Conservation (phyloP, 2,329 filamentous ascomycete species). For the Blumeriella jaapii region DNA sequence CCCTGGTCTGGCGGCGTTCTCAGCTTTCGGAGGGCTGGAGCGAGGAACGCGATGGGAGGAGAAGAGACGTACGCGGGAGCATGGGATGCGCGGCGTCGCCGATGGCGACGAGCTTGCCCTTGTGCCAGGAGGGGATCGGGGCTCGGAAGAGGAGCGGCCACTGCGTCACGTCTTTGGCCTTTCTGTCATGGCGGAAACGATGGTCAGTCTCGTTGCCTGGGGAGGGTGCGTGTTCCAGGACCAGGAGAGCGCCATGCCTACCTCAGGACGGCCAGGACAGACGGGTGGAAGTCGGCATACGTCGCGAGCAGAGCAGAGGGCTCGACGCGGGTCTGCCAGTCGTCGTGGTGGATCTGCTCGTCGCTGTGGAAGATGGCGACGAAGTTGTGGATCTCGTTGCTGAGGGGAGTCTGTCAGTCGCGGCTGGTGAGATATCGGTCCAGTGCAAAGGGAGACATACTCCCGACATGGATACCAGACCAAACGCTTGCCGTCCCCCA, state of each 20-base stretch:
- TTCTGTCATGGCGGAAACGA: too few species aligned
- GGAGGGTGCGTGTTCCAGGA: conserved; percentile 33
- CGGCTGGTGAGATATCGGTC: too few species aligned
- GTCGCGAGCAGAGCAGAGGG: conserved; percentile 29
- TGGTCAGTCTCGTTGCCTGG: too few species aligned
- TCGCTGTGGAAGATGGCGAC: conserved; percentile 41
- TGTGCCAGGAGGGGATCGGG: conserved; percentile 35
- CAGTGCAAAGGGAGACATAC: too few species aligned
- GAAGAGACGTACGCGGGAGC: conserved; percentile 36
- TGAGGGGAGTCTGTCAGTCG: neutral
- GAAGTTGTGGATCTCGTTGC: conserved; percentile 36
- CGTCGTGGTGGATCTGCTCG: conserved; percentile 17
- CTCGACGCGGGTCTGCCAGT: conserved; percentile 31
- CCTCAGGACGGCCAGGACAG: conserved; percentile 30
- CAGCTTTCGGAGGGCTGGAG: too few species aligned
- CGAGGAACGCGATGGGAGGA: too few species aligned
- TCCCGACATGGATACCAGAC: conserved; percentile 38
- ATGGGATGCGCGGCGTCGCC: conserved; percentile 62
- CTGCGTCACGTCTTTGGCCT: conserved; percentile 26
- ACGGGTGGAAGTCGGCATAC: conserved; percentile 33
- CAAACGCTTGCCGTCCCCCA: conserved; percentile 30
- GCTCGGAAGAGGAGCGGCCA: conserved; percentile 40
- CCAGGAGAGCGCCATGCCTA: conserved; percentile 28
- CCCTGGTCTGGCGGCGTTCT: too few species aligned
- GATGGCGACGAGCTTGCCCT: conserved; percentile 42